Evolutionary conservation across 768 basidiomycete genomes (phyloP).

Genomic region (Lyophyllum decastes): DNA sequence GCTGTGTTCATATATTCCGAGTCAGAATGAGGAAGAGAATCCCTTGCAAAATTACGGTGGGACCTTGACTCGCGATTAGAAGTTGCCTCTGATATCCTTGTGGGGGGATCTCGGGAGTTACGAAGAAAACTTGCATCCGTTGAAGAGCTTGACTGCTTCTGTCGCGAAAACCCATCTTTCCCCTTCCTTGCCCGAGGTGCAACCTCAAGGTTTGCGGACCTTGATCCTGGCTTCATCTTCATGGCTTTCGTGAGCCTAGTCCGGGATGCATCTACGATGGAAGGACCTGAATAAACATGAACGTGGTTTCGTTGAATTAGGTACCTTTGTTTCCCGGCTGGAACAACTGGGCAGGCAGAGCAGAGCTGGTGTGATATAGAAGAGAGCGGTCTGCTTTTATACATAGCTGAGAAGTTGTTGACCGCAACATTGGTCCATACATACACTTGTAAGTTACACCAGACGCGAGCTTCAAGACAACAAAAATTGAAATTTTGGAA

Average conservation of each 20-base stretch:
- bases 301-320: not conserved
- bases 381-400: not conserved
- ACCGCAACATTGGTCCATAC: conserved; percentile 10
- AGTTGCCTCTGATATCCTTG: not conserved
- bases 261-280: conserved; percentile 14
- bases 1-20: not conserved
- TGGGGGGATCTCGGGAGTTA: not conserved
- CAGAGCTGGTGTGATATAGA: conserved; percentile 9
- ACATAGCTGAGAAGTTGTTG: conserved; percentile 8
- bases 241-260: conserved; percentile 17
- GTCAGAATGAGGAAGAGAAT: conserved; percentile 14
- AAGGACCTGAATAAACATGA: not conserved
- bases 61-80: not conserved
- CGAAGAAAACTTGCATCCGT: not conserved
- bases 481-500: not conserved
- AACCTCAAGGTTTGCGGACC: conserved; percentile 11
- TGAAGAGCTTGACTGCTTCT: not conserved
- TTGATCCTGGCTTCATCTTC: conserved; percentile 2
- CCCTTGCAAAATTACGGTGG: conserved; percentile 12
- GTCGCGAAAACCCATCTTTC: not conserved
- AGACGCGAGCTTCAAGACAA: not conserved
- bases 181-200: conserved; percentile 4
- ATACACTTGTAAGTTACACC: not conserved
- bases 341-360: not conserved
- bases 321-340: not conserved